Evolutionary conservation across 2,329 filamentous ascomycete genomes (phyloP).

Genomic region (Kalmusia sp.): DNA sequence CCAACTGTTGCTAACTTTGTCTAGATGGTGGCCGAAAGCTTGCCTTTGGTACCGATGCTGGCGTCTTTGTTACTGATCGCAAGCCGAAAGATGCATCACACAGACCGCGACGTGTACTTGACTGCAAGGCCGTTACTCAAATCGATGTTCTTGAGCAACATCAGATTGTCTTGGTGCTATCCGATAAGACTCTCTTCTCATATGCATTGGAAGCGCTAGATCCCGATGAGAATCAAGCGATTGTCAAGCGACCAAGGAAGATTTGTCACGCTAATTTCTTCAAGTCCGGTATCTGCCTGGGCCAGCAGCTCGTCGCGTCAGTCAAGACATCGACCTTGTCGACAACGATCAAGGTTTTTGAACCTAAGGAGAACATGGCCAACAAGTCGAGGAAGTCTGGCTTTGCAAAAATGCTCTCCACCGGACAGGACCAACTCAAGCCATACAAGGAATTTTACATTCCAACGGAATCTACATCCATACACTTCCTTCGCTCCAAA

Average conservation of each 20-base stretch:
- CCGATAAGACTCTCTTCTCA: constrained; percentile 90
- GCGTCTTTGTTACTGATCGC: constrained; percentile 90
- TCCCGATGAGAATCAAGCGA: constrained; percentile 74
- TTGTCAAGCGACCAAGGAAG: constrained; percentile 89
- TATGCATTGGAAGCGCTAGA: constrained; percentile 89
- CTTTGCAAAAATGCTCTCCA: constrained; percentile 93
- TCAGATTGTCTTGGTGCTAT: constrained; percentile 85
- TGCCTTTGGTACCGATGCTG: constrained; percentile 91
- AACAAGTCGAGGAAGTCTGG: constrained; percentile 96
- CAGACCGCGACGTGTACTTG: constrained; percentile 82
- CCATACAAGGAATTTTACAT: constrained; percentile 92
- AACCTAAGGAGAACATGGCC: constrained; percentile 92
- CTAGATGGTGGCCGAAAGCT: constrained; percentile 92
- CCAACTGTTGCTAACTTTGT: constrained; percentile 28
- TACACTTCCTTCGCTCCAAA: constrained; percentile 96
- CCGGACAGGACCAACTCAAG: constrained; percentile 91
- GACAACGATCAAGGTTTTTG: constrained; percentile 98
- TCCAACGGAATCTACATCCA: constrained; percentile 95
- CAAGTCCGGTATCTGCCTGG: constrained; percentile 93
- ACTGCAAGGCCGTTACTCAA: constrained; percentile 87
- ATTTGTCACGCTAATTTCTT: constrained; percentile 99
- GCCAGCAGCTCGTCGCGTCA: constrained; percentile 92
- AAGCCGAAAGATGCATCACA: constrained; percentile 79
- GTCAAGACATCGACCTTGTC: constrained; percentile 94
- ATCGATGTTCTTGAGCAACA: constrained; percentile 97